These are phyloP conservation scores for Saitozyma sp. DNA, from an alignment of 768 basidiomycete species.

Conservation along the genomic window DNA sequence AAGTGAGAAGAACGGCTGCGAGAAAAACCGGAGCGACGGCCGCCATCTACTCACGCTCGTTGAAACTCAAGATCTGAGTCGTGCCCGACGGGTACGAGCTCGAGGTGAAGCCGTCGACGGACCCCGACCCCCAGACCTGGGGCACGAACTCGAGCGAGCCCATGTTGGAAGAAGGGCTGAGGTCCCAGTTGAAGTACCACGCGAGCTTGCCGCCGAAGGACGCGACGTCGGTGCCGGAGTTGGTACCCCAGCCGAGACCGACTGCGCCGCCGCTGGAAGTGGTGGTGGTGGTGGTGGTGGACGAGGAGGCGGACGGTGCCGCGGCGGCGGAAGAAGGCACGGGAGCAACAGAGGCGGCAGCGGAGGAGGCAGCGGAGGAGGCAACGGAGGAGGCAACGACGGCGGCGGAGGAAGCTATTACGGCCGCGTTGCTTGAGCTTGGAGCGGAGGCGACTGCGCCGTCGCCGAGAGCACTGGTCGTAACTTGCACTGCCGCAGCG, in stretches of 20 bases:
- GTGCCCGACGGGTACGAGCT: conserved; percentile 12
- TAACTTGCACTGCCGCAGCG: too few relatives aligned
- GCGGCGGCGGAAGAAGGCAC: conserved; percentile 1
- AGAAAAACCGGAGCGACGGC: not conserved
- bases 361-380: not conserved
- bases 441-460: too few relatives aligned
- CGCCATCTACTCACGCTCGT: conserved; percentile 38
- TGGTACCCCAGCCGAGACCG: conserved; percentile 13
- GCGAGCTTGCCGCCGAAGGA: conserved; percentile 11
- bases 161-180: conserved; percentile 5
- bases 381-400: not conserved
- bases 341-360: not conserved
- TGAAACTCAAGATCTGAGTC: conserved; percentile 38
- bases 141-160: conserved; percentile 31
- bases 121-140: conserved; percentile 17
- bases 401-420: too few relatives aligned
- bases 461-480: too few relatives aligned
- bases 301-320: too few relatives aligned
- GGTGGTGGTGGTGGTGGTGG: not conserved
- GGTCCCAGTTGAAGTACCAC: conserved; percentile 35
- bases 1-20: too few relatives aligned
- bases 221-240: conserved; percentile 4
- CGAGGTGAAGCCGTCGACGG: conserved; percentile 5
- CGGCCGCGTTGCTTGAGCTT: too few relatives aligned
- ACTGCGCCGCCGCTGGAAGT: conserved; percentile 2